A percentile compares a stretch with the other conserved stretches of the same genome.
These are phyloP conservation scores for Penicillium sp. DNA, from an alignment of 2,329 filamentous ascomycete species.

Conservation along the genomic window DNA sequence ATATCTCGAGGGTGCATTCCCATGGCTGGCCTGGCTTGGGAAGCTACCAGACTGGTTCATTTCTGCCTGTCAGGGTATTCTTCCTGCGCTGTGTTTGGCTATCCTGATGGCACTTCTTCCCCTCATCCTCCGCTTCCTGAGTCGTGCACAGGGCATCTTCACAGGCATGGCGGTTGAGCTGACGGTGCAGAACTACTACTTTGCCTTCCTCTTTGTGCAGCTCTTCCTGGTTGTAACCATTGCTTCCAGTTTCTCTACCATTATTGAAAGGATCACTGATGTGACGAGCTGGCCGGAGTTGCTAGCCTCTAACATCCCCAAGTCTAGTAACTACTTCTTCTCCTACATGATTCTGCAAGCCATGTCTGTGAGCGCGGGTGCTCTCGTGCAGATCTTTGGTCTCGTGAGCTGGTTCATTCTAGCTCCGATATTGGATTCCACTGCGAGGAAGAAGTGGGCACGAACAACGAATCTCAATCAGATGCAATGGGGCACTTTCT, in stretches of 20 bases:
- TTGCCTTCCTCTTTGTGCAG: slow-evolving; percentile 90
- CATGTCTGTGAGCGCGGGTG: slow-evolving; percentile 85
- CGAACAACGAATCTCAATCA: slow-evolving; percentile 76
- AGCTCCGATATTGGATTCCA: slow-evolving; percentile 79
- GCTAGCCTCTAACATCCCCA: slow-evolving; percentile 78
- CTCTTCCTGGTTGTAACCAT: slow-evolving; percentile 92
- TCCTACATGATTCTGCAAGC: slow-evolving; percentile 97
- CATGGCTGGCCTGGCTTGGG: slow-evolving; percentile 72
- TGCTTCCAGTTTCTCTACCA: slow-evolving; percentile 70
- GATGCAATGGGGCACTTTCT: slow-evolving; percentile 89
- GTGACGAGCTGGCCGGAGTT: slow-evolving; percentile 71
- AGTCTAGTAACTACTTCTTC: slow-evolving; percentile 94
- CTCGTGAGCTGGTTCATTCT: slow-evolving; percentile 80
- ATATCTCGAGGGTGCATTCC: slow-evolving; percentile 64
- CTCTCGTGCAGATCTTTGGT: slow-evolving; percentile 78
- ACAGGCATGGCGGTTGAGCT: slow-evolving; percentile 78
- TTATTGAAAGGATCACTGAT: slow-evolving; percentile 64
- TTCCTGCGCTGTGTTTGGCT: slow-evolving; percentile 76
- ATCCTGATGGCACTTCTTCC: slow-evolving; percentile 81
- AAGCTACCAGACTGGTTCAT: slow-evolving; percentile 62
- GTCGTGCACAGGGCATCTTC: slow-evolving; percentile 74
- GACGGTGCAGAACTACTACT: slow-evolving; percentile 90
- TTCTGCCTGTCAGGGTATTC: slow-evolving; percentile 77
- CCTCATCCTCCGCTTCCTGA: slow-evolving; percentile 72
- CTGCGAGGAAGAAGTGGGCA: slow-evolving; percentile 77